These are phyloP conservation scores for Acidomyces sp. DNA, from an alignment of 495 filamentous ascomycete species.

Conservation along the genomic window DNA sequence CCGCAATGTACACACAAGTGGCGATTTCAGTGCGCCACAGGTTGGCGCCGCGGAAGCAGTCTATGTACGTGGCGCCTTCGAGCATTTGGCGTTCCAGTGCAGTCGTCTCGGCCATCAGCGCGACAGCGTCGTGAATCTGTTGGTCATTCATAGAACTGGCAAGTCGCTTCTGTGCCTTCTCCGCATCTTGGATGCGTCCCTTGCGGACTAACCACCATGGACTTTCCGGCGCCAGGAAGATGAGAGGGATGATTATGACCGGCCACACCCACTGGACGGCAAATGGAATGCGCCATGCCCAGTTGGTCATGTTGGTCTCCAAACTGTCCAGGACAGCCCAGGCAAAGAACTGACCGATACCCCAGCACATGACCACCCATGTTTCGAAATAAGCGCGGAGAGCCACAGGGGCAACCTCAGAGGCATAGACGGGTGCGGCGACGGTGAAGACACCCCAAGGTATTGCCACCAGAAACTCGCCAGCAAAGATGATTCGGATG, in stretches of 20 bases:
- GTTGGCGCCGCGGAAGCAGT: conserved; percentile 29
- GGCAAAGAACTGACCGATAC: conserved; percentile 25
- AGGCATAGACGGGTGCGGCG: conserved; percentile 44
- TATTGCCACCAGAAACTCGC: conserved; percentile 62
- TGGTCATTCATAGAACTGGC: conserved; percentile 23
- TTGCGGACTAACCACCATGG: conserved; percentile 31
- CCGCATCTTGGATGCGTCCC: conserved; percentile 25
- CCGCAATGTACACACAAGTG: conserved; percentile 55
- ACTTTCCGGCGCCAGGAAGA: conserved; percentile 27
- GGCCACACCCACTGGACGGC: conserved; percentile 34
- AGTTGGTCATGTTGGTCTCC: background rate
- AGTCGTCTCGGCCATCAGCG: conserved; percentile 29
- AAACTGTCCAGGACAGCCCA: conserved; percentile 13
- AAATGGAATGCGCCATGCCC: conserved; percentile 28
- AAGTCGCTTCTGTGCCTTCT: conserved; percentile 20
- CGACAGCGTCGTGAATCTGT: conserved; percentile 27
- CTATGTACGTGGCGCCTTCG: conserved; percentile 22
- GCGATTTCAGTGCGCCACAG: conserved; percentile 29
- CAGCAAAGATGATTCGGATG: conserved; percentile 51
- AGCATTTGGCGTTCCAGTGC: conserved; percentile 27
- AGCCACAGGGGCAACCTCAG: conserved; percentile 46
- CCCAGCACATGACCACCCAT: conserved; percentile 33
- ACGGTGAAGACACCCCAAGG: conserved; percentile 50
- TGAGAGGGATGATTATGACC: conserved; percentile 23
- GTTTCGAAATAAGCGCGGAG: conserved; percentile 34